Evolutionary conservation across 2,329 filamentous ascomycete species (phyloP), one percentile per base, ranked within the genome.

Genomic region (Penicillium sclerotiorum): DNA sequence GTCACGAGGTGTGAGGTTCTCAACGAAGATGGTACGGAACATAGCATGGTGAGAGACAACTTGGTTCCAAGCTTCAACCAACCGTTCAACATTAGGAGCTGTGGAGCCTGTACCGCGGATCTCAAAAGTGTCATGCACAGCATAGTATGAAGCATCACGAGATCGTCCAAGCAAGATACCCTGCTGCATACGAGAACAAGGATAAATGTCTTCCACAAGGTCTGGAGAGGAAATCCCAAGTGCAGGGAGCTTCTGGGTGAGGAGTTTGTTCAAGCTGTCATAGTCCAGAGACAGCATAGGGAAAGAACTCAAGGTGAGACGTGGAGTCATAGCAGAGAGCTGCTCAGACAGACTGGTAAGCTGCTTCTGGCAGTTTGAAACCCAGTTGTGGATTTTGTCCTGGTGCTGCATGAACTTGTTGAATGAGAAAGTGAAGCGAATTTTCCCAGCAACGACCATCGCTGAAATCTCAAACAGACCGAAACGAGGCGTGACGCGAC

Each of bases 381-480:
- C 67, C 78, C 77, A 80, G 13, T 60, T 30, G 8, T 64, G 62
- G 15, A 81, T 76, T 0, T 60, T 59, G 2, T 68, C 58, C 49
- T 79, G 76, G 52, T 79, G 74, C 8, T 62, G 60, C 74, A 80
- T 79, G 23, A 70, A 62, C 12, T 69, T 67, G 55, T 80, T 80
- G 63, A 77, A 80, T 0, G 77, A 76, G 58, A 81, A 80, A 0
- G 73, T 74, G 44, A 80, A 76, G 8, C 75, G 73, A 20, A 81
- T 66, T 12, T 64, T 65, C 0, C 74, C 77, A 43, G 73, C 69
- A 12, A 75, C 73, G 3, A 79, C 71, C 45, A 78, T 73, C 1
- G 78, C 78, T 0, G 77, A 77, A 30, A 80, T 77, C 52, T 82
- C 79, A 49, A 82, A 77, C 0, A 81, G 66, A 4, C 72, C 75